A percentile compares a stretch with the other conserved stretches of the same genome.
Conservation (phyloP, 352 stramenopile genomes). For the Aphanomyces invadans region DNA sequence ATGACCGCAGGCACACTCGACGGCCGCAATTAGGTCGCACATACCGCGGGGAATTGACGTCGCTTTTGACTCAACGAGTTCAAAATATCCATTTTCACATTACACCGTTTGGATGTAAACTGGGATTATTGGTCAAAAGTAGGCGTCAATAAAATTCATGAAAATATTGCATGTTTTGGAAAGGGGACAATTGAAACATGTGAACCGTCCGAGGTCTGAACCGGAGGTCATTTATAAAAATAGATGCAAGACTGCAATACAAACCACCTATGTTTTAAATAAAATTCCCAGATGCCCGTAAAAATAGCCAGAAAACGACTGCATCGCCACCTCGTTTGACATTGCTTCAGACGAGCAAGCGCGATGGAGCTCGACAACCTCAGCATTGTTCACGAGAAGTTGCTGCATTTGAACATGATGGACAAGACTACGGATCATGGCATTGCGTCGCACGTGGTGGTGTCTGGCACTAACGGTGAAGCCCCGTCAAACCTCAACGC, state of each 20-base stretch:
- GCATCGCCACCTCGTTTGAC: not conserved
- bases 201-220: not conserved
- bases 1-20: no score
- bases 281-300: not conserved
- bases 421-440: not conserved
- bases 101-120: not conserved
- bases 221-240: not conserved
- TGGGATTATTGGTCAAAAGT: not conserved
- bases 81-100: no score
- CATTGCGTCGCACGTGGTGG: not conserved
- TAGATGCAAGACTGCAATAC: not conserved
- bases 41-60: no score
- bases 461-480: not conserved
- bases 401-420: not conserved
- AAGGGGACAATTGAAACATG: conserved; percentile 21
- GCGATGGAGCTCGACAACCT: not conserved
- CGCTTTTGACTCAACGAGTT: no score
- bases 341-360: not conserved
- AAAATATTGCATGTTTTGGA: no score
- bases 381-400: not conserved
- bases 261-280: not conserved
- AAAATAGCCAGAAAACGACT: conserved; percentile 16
- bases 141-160: no score
- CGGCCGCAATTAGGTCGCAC: no score
- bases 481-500: no score